phyloP scores from a whole-genome alignment of 176 grass and related monocot species.

The Pharus latifolius region DNA sequence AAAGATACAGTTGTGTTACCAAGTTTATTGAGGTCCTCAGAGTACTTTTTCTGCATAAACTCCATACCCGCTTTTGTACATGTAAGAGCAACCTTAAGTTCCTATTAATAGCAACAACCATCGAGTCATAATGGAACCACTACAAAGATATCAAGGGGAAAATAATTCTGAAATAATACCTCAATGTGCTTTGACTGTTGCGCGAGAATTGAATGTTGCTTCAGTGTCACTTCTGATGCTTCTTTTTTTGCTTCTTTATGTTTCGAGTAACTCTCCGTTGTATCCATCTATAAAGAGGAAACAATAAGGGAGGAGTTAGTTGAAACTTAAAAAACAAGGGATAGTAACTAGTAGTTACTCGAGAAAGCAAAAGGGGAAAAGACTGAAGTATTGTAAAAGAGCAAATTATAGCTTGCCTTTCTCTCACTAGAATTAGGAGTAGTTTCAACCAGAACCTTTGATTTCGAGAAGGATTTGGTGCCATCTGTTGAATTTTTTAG shows the following conservation, averaged over 20 bases:
- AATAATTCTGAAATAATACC: conserved; percentile 42
- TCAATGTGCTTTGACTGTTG: conserved; percentile 73
- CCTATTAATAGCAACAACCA: conserved; percentile 33
- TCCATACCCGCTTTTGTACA: conserved; percentile 74
- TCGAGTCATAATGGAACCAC: background rate
- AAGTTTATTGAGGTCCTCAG: conserved; percentile 63
- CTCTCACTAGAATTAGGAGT: conserved; percentile 38
- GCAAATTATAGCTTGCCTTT: conserved; percentile 47
- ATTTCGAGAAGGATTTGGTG: conserved; percentile 84
- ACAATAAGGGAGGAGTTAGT: conserved; percentile 14
- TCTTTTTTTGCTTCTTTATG: conserved; percentile 51
- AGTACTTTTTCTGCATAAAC: conserved; percentile 83
- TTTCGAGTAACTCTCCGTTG: conserved; percentile 40
- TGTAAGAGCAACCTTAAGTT: conserved; percentile 63
- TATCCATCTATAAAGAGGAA: conserved; percentile 47
- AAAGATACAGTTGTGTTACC: conserved; percentile 41
- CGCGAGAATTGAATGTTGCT: conserved; percentile 59
- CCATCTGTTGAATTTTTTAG: conserved; percentile 42
- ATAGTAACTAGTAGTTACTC: background rate
- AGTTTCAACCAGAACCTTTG: conserved; percentile 55
- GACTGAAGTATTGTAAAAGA: conserved; percentile 6
- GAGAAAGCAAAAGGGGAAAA: background rate
- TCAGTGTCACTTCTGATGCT: conserved; percentile 47
- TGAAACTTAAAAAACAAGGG: conserved; percentile 10
- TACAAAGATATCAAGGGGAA: background rate